These are phyloP conservation scores for Blastocystis hominis DNA, from an alignment of 352 stramenopile genomes.

Conservation along the genomic window DNA sequence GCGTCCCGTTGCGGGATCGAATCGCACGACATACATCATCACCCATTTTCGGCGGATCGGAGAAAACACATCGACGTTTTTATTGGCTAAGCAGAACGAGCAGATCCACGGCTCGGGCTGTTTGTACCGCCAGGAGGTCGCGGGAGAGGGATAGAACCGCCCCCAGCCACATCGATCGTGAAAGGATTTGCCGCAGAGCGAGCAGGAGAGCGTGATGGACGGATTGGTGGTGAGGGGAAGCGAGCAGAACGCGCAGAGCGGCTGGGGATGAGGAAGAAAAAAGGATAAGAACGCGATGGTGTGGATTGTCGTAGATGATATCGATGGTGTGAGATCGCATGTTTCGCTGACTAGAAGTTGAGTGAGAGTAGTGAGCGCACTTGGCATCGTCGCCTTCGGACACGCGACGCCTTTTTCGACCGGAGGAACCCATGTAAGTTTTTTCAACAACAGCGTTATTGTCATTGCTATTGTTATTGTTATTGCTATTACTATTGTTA, in stretches of 20 bases:
- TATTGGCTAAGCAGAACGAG: neutral
- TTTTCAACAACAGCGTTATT: neutral
- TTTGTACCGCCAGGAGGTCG: neutral
- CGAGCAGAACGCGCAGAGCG: neutral
- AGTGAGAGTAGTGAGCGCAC: no score
- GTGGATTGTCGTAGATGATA: constrained; percentile 49
- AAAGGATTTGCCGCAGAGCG: neutral
- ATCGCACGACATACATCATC: neutral
- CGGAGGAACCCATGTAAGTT: neutral
- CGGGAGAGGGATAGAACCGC: neutral
- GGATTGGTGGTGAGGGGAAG: constrained; percentile 12
- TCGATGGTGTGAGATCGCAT: neutral
- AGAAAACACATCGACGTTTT: neutral
- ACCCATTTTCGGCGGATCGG: neutral
- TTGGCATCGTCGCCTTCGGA: neutral
- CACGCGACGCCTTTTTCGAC: neutral
- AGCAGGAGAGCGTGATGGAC: neutral
- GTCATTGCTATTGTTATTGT: no score
- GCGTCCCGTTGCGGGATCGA: neutral
- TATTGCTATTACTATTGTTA: no score
- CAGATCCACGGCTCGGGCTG: neutral
- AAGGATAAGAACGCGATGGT: neutral
- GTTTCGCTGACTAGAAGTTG: neutral
- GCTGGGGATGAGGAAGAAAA: neutral
- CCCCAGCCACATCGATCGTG: constrained; percentile 24